A percentile compares a stretch with the other conserved stretches of the same genome.
Evolutionary conservation across 2,329 filamentous ascomycete genomes (phyloP).

Genomic region (Lojkania enalia): DNA sequence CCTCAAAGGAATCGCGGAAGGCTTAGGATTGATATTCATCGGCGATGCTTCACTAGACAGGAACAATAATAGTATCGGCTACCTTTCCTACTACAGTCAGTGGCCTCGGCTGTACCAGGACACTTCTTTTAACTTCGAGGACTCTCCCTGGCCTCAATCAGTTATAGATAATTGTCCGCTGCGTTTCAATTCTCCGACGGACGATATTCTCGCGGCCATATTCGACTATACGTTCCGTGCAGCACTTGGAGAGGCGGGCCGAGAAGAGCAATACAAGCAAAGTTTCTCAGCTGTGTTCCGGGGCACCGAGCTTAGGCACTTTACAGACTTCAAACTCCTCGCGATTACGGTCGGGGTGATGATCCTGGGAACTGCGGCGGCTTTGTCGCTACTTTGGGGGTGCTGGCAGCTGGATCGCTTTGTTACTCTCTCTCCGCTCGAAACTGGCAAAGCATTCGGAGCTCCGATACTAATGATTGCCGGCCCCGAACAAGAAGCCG

Average conservation of each 20-base stretch:
- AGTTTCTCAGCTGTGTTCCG: constrained; percentile 7
- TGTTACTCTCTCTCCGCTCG: constrained; percentile 17
- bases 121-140: background rate
- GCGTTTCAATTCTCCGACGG: constrained; percentile 9
- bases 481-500: constrained; percentile 14
- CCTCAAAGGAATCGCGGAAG: constrained; percentile 6
- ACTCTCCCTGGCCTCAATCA: background rate
- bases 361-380: constrained; percentile 12
- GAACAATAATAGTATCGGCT: background rate
- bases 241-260: constrained; percentile 1
- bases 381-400: constrained; percentile 15
- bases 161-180: constrained; percentile 11
- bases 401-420: constrained; percentile 19
- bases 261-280: constrained; percentile 7
- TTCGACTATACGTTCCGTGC: constrained; percentile 17
- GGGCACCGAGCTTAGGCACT: constrained; percentile 13
- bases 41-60: constrained; percentile 7
- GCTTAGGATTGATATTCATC: background rate
- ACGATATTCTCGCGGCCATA: constrained; percentile 5
- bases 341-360: constrained; percentile 13
- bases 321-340: constrained; percentile 15
- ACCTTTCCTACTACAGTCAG: background rate
- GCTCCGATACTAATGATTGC: constrained; percentile 15
- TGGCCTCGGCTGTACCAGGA: constrained; percentile 10
- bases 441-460: constrained; percentile 21